A percentile compares a stretch with the other conserved stretches of the same genome.
Evolutionary conservation across 2,329 filamentous ascomycete genomes (phyloP).

Genomic region (Huntiella omanensis): DNA sequence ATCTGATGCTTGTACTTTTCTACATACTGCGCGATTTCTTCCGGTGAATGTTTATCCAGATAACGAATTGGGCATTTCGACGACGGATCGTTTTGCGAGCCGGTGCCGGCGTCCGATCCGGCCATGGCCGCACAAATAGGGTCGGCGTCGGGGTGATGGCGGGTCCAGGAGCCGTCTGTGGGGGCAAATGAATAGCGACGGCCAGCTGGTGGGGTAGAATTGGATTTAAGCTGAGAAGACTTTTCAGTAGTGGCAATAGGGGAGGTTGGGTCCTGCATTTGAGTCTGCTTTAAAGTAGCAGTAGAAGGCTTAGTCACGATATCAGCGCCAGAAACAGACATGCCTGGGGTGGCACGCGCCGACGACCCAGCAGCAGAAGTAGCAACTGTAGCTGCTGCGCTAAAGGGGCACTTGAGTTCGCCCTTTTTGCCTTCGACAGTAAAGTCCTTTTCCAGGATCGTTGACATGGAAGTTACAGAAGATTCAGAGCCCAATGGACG

Average conservation of each 20-base stretch:
- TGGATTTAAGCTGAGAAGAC: not conserved
- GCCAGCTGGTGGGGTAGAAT: conserved; percentile 14
- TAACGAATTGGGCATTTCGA: conserved; percentile 81
- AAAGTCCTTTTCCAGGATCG: conserved; percentile 70
- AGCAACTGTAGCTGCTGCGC: conserved; percentile 14
- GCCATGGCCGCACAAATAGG: conserved; percentile 47
- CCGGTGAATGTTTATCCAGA: conserved; percentile 77
- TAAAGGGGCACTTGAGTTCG: conserved; percentile 66
- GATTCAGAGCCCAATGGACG: conserved; percentile 22
- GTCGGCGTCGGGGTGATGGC: conserved; percentile 23
- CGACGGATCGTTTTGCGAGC: conserved; percentile 30
- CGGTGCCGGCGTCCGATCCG: conserved; percentile 34
- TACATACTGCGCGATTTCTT: conserved; percentile 85
- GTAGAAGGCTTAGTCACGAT: not conserved
- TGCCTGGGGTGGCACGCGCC: not conserved
- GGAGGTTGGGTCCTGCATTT: not conserved
- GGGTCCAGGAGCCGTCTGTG: conserved; percentile 21
- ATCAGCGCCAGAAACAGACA: conserved; percentile 8
- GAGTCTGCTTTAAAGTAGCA: not conserved
- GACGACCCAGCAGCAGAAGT: not conserved
- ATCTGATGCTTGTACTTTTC: conserved; percentile 91
- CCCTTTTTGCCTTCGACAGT: conserved; percentile 71
- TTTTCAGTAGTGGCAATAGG: not conserved
- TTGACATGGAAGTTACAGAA: conserved; percentile 37
- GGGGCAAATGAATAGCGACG: conserved; percentile 21